phyloP scores from a whole-genome alignment of 2,329 filamentous ascomycete genomes.

The Anthostomella pinea region DNA sequence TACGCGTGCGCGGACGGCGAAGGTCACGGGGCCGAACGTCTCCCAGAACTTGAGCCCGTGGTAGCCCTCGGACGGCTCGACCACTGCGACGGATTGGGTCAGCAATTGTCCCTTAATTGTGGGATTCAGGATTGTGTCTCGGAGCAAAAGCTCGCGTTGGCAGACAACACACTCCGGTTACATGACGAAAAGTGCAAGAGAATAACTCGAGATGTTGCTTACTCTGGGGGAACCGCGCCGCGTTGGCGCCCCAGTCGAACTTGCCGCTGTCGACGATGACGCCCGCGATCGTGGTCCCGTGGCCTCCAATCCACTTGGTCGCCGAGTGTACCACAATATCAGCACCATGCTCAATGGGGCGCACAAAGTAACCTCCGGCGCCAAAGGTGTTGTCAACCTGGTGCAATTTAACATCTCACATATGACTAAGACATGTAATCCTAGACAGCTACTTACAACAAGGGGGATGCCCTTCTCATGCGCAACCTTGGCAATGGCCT shows the following conservation, averaged over 20 bases:
- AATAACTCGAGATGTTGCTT: conserved; percentile 46
- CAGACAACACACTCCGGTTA: too few relatives aligned
- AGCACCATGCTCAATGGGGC: conserved; percentile 84
- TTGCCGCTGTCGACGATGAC: conserved; percentile 85
- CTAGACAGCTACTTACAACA: conserved; percentile 43
- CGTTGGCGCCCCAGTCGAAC: conserved; percentile 89
- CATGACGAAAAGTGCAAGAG: not conserved
- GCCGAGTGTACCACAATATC: conserved; percentile 94
- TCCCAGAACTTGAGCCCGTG: conserved; percentile 95
- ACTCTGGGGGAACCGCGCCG: conserved; percentile 83
- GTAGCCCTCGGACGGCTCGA: conserved; percentile 84
- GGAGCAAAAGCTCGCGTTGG: too few relatives aligned
- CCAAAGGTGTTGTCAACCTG: conserved; percentile 94
- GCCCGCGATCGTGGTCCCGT: conserved; percentile 88
- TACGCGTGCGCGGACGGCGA: conserved; percentile 80
- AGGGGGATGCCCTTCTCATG: conserved; percentile 66
- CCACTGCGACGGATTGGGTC: too few relatives aligned
- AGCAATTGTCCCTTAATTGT: too few relatives aligned
- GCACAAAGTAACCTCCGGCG: conserved; percentile 83
- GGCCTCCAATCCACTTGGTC: conserved; percentile 96
- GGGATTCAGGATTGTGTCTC: too few relatives aligned
- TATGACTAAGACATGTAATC: not conserved
- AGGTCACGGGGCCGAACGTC: conserved; percentile 79
- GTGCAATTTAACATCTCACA: conserved; percentile 4
- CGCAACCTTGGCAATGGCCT: conserved; percentile 78